Base-by-base conservation (phyloP, 2,329 filamentous ascomycete genomes). In the Catunica adiposa region DNA sequence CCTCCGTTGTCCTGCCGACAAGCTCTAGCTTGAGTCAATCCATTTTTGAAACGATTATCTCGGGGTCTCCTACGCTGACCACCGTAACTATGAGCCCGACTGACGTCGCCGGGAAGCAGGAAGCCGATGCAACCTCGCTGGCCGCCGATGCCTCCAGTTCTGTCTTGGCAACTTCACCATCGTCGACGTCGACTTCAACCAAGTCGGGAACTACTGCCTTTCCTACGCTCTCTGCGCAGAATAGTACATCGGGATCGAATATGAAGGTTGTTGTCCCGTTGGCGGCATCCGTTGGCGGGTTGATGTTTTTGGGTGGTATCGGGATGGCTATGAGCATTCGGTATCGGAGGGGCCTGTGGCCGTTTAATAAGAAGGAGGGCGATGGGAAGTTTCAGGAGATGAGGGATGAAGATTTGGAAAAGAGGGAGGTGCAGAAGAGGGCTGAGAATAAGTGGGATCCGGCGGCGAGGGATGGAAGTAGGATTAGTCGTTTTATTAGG, bases 301-400 rank as follows among this genome's bases (percentile, higher is more conserved):
- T 55, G 17, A 38, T 60, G 4, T 42, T 58, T 15, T 40, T 60
- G 20, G 55, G 58, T 5, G 48, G 58, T 20, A n/a, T 59, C 11
- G 48, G 55, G 9, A n/a, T 60, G 3, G 52, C 56, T n/a, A 48
- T 60, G 34, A 54, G 52, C 8, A 59, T 56, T 37, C 34, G 59
- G 25, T 60, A 60, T 53, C 48, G 59, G 25, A 54, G 59, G 44
- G 48, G 51, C n/a, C 47, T 55, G 47, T 60, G 59, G 59, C 59
- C 59, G 7, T 60, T 60, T 23, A 53, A 56, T 15, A 55, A 42
- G 20, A 37, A 42, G 22, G 48, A 52, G 1, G 40, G 51, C 34
- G 29, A 34, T 5, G 11, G 5, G 26, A 8, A 42, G 6, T 56
- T 56, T 38, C 47, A 56, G 22, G 59, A 53, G 26, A 56, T 54